phyloP scores from a whole-genome alignment of 768 basidiomycete genomes.

The Mycena vitilis region DNA sequence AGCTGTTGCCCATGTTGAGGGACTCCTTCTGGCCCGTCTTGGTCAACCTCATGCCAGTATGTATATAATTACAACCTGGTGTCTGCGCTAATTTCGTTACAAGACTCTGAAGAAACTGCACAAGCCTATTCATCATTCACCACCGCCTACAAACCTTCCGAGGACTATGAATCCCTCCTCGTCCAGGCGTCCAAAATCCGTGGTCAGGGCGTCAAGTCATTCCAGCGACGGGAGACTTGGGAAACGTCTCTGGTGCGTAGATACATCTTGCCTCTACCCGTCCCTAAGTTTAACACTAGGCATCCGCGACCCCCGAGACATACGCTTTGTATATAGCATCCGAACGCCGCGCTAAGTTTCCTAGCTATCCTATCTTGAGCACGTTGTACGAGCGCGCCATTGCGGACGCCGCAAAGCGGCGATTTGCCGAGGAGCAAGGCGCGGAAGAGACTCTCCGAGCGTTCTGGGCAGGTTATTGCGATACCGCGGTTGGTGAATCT shows the following conservation, averaged over 20 bases:
- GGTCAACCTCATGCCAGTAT: constrained; percentile 81
- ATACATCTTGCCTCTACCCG: not conserved
- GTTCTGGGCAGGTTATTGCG: constrained; percentile 83
- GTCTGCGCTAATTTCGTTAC: constrained; percentile 6
- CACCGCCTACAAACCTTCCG: constrained; percentile 75
- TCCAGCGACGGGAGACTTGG: constrained; percentile 70
- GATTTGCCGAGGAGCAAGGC: constrained; percentile 63
- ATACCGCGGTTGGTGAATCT: constrained; percentile 66
- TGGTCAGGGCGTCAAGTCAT: constrained; percentile 67
- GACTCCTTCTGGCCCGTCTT: constrained; percentile 73
- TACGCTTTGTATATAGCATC: constrained; percentile 72
- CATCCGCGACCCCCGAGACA: constrained; percentile 63
- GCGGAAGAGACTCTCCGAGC: constrained; percentile 68
- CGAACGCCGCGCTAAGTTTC: constrained; percentile 71
- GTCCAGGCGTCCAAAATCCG: constrained; percentile 83
- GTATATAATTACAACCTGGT: constrained; percentile 29
- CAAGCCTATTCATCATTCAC: constrained; percentile 92
- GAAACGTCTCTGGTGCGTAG: constrained; percentile 70
- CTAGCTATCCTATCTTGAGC: constrained; percentile 66
- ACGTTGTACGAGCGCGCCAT: constrained; percentile 81
- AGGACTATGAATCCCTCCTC: constrained; percentile 83
- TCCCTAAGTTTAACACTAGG: constrained; percentile 39
- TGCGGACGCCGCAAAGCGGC: constrained; percentile 72
- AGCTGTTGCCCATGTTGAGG: constrained; percentile 64
- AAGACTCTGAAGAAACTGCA: constrained; percentile 85